Base-by-base conservation (phyloP, 352 stramenopile species). In the Lagenidium giganteum region DNA sequence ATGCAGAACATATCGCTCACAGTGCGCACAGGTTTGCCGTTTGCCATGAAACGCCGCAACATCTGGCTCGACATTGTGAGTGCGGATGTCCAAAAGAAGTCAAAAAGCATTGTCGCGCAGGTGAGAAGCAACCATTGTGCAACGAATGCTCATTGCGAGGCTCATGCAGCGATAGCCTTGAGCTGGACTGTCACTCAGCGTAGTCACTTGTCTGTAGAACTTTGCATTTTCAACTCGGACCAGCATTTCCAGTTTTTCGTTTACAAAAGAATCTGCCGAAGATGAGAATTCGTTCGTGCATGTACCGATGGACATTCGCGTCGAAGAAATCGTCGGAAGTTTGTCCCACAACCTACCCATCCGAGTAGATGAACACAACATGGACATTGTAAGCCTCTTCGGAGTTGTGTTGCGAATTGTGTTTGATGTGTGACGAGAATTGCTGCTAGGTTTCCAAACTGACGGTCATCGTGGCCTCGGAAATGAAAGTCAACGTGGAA, bases 31-130 rank as follows among this genome's bases (percentile, higher is more conserved):
- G 64, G 68, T 12, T 29, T 77, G 8, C 57, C 68, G 12, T 70
- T 72, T 20, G 53, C 51, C n/a, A 25, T 60, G 23, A 55, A 51
- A 13, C 57, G 65, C 20, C 59, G 61, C 16, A 69, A 69, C 33
- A 66, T 81, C n/a, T 77, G 62, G 68, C 44, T 81, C 31, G 65
- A 77, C 40, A 69, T 81, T 24, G 55, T 81, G 9, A 37, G 57
- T 8, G 62, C 62, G 27, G 67, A 80, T 25, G 51, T 76, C 9
- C 47, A 80, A 30, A 65, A 61, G 52, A 67, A 76, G 42, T 60
- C 64, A 29, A 77, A 68, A 41, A 61, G 51, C 40, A 72, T 75
- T 41, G 54, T 67, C 36, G 56, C 55, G 14, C 64, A 71, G 57
- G 66, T 77, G 49, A 3, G 1, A 14, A 18, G 8, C 25, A 12